A percentile compares a stretch with the other conserved stretches of the same genome.
These are phyloP conservation scores for Dryadomyces quercivorus DNA, from an alignment of 2,329 filamentous ascomycete genomes.

Conservation along the genomic window DNA sequence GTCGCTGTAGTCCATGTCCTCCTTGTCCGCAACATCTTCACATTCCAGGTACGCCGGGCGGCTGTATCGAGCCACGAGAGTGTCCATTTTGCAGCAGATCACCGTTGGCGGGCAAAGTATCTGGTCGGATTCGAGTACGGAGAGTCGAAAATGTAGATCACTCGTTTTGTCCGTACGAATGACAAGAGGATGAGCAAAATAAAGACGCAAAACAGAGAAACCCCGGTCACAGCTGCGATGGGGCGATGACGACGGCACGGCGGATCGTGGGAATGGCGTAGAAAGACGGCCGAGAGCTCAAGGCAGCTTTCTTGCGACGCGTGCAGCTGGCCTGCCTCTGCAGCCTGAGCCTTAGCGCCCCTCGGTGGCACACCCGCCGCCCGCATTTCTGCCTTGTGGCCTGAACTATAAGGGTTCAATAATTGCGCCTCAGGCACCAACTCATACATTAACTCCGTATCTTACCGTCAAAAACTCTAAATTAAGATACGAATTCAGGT, in stretches of 20 bases:
- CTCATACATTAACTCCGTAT: too few species aligned
- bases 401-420: not conserved
- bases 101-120: too few species aligned
- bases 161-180: too few species aligned
- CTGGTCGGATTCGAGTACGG: too few species aligned
- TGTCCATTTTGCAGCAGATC: conserved; percentile 53
- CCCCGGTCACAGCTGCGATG: too few species aligned
- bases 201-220: too few species aligned
- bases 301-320: conserved; percentile 12
- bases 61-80: conserved; percentile 85
- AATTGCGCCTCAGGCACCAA: not conserved
- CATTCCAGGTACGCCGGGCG: conserved; percentile 59
- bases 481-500: not conserved
- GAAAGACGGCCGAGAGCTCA: conserved; percentile 5
- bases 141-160: too few species aligned
- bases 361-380: not conserved
- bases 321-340: conserved; percentile 7
- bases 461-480: too few species aligned
- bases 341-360: not conserved
- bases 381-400: conserved; percentile 5
- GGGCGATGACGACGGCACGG: not conserved
- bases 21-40: conserved; percentile 59
- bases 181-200: too few species aligned
- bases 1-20: conserved; percentile 62
- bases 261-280: not conserved